A percentile compares a stretch with the other conserved stretches of the same genome.
phyloP scores from a whole-genome alignment of 768 basidiomycete genomes.

The Tricholoma bakamatsutake region DNA sequence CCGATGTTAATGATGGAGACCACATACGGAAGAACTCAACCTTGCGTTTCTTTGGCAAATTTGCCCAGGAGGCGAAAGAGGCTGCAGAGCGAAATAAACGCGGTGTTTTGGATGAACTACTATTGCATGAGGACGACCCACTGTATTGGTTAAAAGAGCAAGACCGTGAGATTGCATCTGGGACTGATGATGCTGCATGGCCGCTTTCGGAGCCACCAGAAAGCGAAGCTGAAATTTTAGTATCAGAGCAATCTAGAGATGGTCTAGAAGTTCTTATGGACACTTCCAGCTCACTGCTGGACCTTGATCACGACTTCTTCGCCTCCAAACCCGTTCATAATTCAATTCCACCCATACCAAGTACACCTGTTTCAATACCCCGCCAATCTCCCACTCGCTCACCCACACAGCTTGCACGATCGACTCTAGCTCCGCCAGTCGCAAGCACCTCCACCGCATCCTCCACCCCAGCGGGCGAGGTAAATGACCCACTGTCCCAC shows the following conservation, averaged over 20 bases:
- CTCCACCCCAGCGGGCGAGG: constrained; percentile 14
- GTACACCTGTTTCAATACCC: constrained; percentile 15
- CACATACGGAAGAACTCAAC: constrained; percentile 22
- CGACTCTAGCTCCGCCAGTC: constrained; percentile 12
- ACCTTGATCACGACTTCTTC: constrained; percentile 35
- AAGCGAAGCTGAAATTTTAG: neutral
- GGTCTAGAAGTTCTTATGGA: constrained; percentile 9
- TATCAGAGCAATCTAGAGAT: constrained; percentile 2
- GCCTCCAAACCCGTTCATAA: constrained; percentile 1
- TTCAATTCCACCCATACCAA: constrained; percentile 1
- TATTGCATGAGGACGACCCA: constrained; percentile 66
- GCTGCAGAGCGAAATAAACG: constrained; percentile 47
- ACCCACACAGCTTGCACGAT: constrained; percentile 15
- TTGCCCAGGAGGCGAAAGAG: constrained; percentile 50
- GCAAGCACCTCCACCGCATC: constrained; percentile 16
- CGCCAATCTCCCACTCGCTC: constrained; percentile 26
- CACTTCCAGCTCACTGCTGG: constrained; percentile 18
- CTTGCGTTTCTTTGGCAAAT: constrained; percentile 54
- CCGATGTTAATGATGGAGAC: neutral
- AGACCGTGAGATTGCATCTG: neutral
- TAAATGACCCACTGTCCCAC: constrained; percentile 2
- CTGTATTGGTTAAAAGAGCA: constrained; percentile 47
- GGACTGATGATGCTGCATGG: neutral
- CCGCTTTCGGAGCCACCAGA: neutral
- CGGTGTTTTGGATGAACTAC: constrained; percentile 55